phyloP scores from a whole-genome alignment of 2,329 filamentous ascomycete genomes.

The Passalora sequoiae region DNA sequence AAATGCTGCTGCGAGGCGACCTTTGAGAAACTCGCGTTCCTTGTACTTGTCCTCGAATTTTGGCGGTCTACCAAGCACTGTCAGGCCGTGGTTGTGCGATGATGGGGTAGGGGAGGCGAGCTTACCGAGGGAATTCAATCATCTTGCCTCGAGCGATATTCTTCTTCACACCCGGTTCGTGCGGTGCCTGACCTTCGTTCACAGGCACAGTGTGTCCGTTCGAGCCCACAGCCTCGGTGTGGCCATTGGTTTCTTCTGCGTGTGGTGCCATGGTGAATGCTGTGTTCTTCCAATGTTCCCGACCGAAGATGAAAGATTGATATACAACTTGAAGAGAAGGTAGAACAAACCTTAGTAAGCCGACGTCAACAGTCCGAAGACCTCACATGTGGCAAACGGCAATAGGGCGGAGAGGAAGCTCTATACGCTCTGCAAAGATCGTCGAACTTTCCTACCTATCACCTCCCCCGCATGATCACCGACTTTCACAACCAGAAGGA shows the following conservation, averaged over 20 bases:
- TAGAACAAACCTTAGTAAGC: too few relatives aligned
- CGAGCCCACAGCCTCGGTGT: constrained; percentile 10
- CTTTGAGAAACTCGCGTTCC: constrained; percentile 40
- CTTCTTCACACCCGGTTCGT: constrained; percentile 33
- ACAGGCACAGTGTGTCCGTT: constrained; percentile 28
- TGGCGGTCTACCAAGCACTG: constrained; percentile 23
- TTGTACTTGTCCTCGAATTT: constrained; percentile 36
- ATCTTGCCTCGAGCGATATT: constrained; percentile 30
- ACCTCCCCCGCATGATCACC: too few relatives aligned
- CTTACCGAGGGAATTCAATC: constrained; percentile 27
- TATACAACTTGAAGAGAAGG: too few relatives aligned
- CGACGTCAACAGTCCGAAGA: too few relatives aligned
- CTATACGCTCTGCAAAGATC: too few relatives aligned
- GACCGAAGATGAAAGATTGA: too few relatives aligned
- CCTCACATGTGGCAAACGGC: too few relatives aligned
- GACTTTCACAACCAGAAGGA: too few relatives aligned
- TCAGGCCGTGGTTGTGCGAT: not conserved
- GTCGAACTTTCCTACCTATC: too few relatives aligned
- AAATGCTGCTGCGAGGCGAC: constrained; percentile 43
- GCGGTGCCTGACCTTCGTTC: constrained; percentile 29
- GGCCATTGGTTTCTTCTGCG: constrained; percentile 23
- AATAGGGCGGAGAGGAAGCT: too few relatives aligned
- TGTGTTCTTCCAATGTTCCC: too few relatives aligned
- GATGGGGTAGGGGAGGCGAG: not conserved
- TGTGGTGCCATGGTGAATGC: constrained; percentile 31